A percentile compares a stretch with the other conserved stretches of the same genome.
Conservation (phyloP, 2,329 filamentous ascomycete species). For the Neopestalotiopsis clavispora region DNA sequence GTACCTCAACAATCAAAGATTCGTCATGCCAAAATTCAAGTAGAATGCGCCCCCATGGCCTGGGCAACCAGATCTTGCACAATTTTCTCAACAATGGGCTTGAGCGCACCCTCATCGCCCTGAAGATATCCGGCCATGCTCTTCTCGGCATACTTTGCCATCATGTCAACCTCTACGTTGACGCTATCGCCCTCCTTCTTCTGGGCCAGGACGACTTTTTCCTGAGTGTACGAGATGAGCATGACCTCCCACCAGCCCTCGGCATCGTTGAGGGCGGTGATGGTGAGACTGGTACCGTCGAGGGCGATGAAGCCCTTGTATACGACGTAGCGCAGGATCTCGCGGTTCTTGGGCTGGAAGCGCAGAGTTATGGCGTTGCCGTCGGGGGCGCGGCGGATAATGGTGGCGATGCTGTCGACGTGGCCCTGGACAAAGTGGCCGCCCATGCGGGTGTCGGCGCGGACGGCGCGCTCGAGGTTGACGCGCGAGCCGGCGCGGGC, state of each 20-base stretch:
- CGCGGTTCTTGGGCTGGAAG: slow-evolving; percentile 71
- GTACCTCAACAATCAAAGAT: neutral
- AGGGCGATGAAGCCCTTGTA: slow-evolving; percentile 96
- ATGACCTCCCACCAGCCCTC: slow-evolving; percentile 93
- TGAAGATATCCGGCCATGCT: slow-evolving; percentile 79
- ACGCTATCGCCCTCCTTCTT: slow-evolving; percentile 83
- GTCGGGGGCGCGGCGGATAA: slow-evolving; percentile 75
- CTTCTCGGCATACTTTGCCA: slow-evolving; percentile 87
- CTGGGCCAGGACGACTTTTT: slow-evolving; percentile 80
- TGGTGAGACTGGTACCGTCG: slow-evolving; percentile 91
- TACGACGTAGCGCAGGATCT: slow-evolving; percentile 84
- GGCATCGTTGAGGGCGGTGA: slow-evolving; percentile 82
- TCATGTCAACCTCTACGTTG: slow-evolving; percentile 92
- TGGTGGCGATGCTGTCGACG: slow-evolving; percentile 85
- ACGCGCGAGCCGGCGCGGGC: slow-evolving; percentile 70
- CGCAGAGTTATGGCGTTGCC: slow-evolving; percentile 91
- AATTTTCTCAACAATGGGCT: slow-evolving; percentile 71
- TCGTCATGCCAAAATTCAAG: slow-evolving; percentile 2
- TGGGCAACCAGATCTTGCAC: slow-evolving; percentile 77
- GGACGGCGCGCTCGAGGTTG: slow-evolving; percentile 93
- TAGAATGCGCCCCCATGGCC: slow-evolving; percentile 50
- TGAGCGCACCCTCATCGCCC: slow-evolving; percentile 47
- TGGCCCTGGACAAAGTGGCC: slow-evolving; percentile 98
- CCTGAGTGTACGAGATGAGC: slow-evolving; percentile 96
- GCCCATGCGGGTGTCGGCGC: slow-evolving; percentile 91